A percentile compares a stretch with the other conserved stretches of the same genome.
These are phyloP conservation scores for Cymbopogon citratus DNA, from an alignment of 176 grass and related monocot species.

Conservation along the genomic window DNA sequence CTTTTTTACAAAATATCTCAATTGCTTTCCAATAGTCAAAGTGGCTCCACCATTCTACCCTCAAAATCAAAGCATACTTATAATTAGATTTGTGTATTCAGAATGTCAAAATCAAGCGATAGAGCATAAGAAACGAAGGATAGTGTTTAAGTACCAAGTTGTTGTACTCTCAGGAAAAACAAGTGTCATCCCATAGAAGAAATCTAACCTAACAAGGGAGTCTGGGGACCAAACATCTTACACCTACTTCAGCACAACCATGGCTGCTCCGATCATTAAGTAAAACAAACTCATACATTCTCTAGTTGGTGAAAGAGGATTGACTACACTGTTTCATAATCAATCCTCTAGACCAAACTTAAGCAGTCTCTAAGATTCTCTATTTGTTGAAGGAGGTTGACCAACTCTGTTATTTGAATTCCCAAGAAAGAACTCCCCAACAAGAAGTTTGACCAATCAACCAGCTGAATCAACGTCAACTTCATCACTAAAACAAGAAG, in stretches of 20 bases:
- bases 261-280: slow-evolving; percentile 5
- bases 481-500: slow-evolving; percentile 25
- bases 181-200: background rate
- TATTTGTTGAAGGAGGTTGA: slow-evolving; percentile 41
- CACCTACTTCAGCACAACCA: background rate
- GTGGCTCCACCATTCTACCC: background rate
- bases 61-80: background rate
- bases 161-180: background rate
- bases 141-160: background rate
- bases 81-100: background rate
- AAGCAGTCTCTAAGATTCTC: slow-evolving; percentile 21
- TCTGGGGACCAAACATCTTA: slow-evolving; percentile 13
- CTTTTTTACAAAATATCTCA: background rate
- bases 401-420: slow-evolving; percentile 30
- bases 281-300: background rate
- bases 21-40: background rate
- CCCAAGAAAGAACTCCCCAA: slow-evolving; percentile 22
- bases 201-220: slow-evolving; percentile 6
- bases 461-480: slow-evolving; percentile 31
- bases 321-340: background rate
- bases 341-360: slow-evolving; percentile 13
- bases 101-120: slow-evolving; percentile 17
- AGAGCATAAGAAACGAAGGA: slow-evolving; percentile 11
- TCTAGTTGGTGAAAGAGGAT: slow-evolving; percentile 20
- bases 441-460: slow-evolving; percentile 42